Evolutionary conservation across 2,329 filamentous ascomycete species (phyloP), one percentile per base, ranked within the genome.

Genomic region (Phoma sp.): DNA sequence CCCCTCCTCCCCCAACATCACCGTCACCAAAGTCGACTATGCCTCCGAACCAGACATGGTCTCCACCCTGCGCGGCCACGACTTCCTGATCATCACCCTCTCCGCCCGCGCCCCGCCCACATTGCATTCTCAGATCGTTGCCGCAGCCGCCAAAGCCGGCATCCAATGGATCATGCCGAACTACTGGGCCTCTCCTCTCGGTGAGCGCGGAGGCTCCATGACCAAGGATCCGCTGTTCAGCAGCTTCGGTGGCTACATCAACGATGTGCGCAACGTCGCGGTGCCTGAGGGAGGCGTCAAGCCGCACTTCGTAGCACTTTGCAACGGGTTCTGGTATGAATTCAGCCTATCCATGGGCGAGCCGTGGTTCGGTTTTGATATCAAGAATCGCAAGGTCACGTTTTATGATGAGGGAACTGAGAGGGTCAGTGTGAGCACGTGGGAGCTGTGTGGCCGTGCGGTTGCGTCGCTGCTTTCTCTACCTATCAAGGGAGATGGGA

Each of bases 391-490:
- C 10, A 64, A 51, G 5, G 62, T 69, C 1, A 67, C 61, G 0
- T 65, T 76, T 24, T 67, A 64, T 24, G 66, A 64, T 9, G 60
- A 68, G 0, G 65, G 66, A 0, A 79, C 78, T 18, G 48, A 50
- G 30, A 57, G 51, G 37, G 32, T 66, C 4, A 80, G 77, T 1
- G 82, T 77, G 0, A 83, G 81, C 10, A 89, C 88, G 0, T 85
- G 83, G 79, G 61, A 75, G 5, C 86, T 89, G 72, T 74, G 80
- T 62, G 79, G 79, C 58, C 66, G 77, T 59, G 84, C 83, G 0
- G 76, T 86, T 10, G 83, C 83, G 1, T 72, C 63, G 14, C 50
- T 78, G 7, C 48, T 78, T 27, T 66, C 66, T 9, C 56, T 78
- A 18, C 79, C 81, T 0, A 47, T 72, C 1, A 33, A 47, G 7